Base-by-base conservation (phyloP, 305 asterid genomes). In the Striga hermonthica region DNA sequence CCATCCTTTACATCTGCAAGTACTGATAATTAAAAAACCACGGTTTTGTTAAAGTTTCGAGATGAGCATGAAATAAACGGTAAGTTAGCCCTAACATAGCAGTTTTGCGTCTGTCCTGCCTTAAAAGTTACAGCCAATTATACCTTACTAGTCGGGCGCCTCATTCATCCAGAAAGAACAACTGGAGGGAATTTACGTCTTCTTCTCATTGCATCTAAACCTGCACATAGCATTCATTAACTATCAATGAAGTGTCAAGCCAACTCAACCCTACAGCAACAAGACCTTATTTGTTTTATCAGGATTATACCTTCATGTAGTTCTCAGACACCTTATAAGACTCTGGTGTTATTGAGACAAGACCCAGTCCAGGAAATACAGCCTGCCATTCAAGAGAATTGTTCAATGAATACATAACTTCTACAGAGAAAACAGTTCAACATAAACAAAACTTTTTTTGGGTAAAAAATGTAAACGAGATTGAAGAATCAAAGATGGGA, bases 311-410 rank as follows among this genome's bases (percentile, higher is more conserved):
- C 90, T 82, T 85, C n/a, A 73, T 67, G 58, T 63, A 65, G 64
- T 50, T 73, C 56, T 79, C 86, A 11, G 87, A 81, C 5, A 89
- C 92, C 75, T 79, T 80, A 64, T 86, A 84, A 0, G 84, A 67
- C 62, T 84, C 83, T 1, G 80, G 81, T 44, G 86, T 80, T 11
- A 86, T 78, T 6, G 86, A 74, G 6, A 73, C 65, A 79, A 89
- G 57, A 86, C 88, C 81, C 67, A 73, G 45, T 62, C 95, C 95
- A 58, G 92, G 96, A 74, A 80, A 89, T 39, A 74, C 74, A 61
- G 10, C 16, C 96, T 89, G 86, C 73, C 74, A 44, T 15, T 31
- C 15, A 59, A 49, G 28, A 66, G 61, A 60, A 22, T 44, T 57
- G 55, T 7, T 48, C 11, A 15, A 59, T 11, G 16, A 15, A 38